A percentile compares a stretch with the other conserved stretches of the same genome.
Evolutionary conservation across 2,329 filamentous ascomycete species (phyloP).

Genomic region (Penicillium sp.): DNA sequence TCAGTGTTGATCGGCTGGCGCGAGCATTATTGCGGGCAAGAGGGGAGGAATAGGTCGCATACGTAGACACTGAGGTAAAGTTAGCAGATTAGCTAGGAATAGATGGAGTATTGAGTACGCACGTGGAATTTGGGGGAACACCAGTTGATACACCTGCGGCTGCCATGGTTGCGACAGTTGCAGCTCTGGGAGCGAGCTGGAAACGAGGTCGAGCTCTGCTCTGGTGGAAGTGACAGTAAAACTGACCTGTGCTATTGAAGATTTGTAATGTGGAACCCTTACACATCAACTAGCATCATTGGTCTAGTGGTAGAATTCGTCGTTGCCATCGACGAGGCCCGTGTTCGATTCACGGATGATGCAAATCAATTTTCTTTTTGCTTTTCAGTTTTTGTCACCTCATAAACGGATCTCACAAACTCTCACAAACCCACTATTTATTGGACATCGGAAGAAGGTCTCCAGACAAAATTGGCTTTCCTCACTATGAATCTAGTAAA

Average conservation of each 20-base stretch:
- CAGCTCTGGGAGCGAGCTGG: conserved; percentile 16
- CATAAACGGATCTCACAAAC: background rate
- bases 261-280: no score
- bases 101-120: conserved; percentile 15
- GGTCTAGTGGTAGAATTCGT: conserved; percentile 46
- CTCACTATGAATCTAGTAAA: no score
- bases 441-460: no score
- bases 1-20: conserved; percentile 11
- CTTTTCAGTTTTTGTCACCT: conserved; percentile 5
- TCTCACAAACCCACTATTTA: no score
- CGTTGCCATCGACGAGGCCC: conserved; percentile 46
- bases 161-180: conserved; percentile 37
- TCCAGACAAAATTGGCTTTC: background rate
- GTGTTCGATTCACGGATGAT: conserved; percentile 48
- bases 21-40: conserved; percentile 10
- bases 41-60: conserved; percentile 17
- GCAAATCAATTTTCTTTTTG: conserved; percentile 24
- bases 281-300: conserved; percentile 33
- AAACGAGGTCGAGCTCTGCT: conserved; percentile 14
- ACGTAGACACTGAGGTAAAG: conserved; percentile 39
- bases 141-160: conserved; percentile 28
- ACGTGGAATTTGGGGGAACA: conserved; percentile 41
- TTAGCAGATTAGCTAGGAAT: conserved; percentile 13
- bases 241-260: no score
- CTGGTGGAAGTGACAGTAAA: no score